These are phyloP conservation scores for Fusarium albosuccineum DNA, from an alignment of 2,329 filamentous ascomycete species.

Conservation along the genomic window DNA sequence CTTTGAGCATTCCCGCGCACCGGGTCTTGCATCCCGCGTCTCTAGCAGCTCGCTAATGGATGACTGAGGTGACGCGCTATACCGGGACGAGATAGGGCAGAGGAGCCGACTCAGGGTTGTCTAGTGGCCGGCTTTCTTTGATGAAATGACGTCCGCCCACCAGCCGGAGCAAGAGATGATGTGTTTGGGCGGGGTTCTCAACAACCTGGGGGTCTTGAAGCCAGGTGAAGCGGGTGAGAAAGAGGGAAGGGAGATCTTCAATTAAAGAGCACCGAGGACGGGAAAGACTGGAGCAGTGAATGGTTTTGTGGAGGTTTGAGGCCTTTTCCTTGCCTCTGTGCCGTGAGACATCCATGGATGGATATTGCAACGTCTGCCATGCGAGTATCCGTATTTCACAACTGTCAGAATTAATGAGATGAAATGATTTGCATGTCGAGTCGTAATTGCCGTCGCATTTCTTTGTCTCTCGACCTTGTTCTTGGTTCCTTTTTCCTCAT, in stretches of 20 bases:
- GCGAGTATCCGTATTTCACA: too few species aligned
- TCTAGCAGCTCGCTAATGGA: constrained; percentile 31
- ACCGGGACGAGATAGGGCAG: not conserved
- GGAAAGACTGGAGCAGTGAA: not conserved
- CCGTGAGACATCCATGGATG: constrained; percentile 5
- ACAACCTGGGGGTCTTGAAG: not conserved
- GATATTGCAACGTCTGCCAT: too few species aligned
- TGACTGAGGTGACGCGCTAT: not conserved
- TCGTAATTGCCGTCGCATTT: not conserved
- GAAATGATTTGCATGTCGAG: constrained; percentile 2
- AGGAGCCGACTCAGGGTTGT: constrained; percentile 25
- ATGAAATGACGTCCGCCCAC: constrained; percentile 28
- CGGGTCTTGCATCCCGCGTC: constrained; percentile 44
- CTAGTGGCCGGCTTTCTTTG: constrained; percentile 4
- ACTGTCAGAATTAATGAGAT: not conserved
- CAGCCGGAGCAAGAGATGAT: not conserved
- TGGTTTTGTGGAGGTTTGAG: not conserved
- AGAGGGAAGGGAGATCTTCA: constrained; percentile 10
- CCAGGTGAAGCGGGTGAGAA: not conserved
- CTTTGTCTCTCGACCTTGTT: constrained; percentile 21
- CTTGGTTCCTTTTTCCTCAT: not conserved
- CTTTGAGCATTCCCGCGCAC: constrained; percentile 41
- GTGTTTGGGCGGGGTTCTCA: not conserved
- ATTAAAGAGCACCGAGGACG: not conserved
- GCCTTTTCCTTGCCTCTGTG: constrained; percentile 1